A percentile compares a stretch with the other conserved stretches of the same genome.
Evolutionary conservation across 257 asterid genomes (phyloP).

Genomic region (Buddleja alternifolia): DNA sequence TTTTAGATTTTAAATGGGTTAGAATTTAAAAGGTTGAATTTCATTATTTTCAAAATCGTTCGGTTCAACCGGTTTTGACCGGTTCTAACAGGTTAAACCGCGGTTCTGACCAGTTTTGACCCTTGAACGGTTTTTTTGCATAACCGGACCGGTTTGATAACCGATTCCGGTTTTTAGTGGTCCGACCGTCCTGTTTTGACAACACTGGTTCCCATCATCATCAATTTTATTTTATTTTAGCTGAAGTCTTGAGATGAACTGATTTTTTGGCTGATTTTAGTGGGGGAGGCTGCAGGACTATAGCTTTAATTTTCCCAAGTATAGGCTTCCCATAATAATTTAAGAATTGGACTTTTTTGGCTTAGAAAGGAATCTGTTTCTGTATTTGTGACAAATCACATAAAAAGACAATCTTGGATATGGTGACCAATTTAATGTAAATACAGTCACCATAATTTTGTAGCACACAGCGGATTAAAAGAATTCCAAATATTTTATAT

Average conservation of each 20-base stretch:
- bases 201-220: no score
- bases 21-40: no score
- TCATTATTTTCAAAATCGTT: no score
- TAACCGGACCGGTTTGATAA: no score
- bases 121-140: no score
- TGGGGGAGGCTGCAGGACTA: background rate
- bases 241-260: background rate
- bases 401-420: constrained; percentile 30
- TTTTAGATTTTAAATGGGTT: no score
- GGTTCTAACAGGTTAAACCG: no score
- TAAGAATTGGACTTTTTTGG: constrained; percentile 24
- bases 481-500: background rate
- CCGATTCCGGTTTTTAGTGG: no score
- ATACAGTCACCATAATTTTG: background rate
- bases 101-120: no score
- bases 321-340: constrained; percentile 2
- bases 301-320: background rate
- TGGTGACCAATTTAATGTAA: constrained; percentile 17
- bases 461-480: background rate
- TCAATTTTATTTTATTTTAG: no score
- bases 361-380: constrained; percentile 25
- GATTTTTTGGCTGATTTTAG: constrained; percentile 26
- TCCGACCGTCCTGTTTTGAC: no score
- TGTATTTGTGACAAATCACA: constrained; percentile 31
- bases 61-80: no score